A percentile compares a stretch with the other conserved stretches of the same genome.
Evolutionary conservation across 805 yeast genomes (phyloP).

Genomic region (Cyberlindnera lachancei): DNA sequence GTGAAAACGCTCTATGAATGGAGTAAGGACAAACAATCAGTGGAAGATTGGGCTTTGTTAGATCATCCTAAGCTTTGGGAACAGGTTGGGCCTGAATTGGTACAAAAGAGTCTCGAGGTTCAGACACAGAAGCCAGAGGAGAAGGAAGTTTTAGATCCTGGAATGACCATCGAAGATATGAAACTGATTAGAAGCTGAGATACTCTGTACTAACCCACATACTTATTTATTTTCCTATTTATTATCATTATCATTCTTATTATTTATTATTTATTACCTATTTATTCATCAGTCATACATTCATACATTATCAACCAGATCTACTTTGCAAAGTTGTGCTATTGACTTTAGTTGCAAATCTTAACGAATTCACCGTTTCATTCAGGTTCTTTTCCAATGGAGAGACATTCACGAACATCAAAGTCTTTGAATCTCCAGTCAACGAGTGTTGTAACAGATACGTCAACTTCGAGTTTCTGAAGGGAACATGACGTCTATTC

Average conservation of each 20-base stretch:
- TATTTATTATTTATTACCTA: neutral
- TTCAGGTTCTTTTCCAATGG: constrained; percentile 53
- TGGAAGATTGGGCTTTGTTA: constrained; percentile 30
- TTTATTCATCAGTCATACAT: constrained; percentile 1
- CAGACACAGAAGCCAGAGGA: constrained; percentile 1
- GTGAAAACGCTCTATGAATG: constrained; percentile 41
- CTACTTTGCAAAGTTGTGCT: too few species aligned
- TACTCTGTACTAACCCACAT: too few species aligned
- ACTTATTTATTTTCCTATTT: neutral
- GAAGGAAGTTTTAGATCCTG: constrained; percentile 8
- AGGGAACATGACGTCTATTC: constrained; percentile 71
- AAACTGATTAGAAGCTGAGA: constrained; percentile 10
- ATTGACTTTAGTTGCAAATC: constrained; percentile 85
- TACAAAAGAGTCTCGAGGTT: constrained; percentile 3
- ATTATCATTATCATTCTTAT: constrained; percentile 1
- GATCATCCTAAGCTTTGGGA: constrained; percentile 32
- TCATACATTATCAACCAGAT: constrained; percentile 19
- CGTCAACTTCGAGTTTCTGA: constrained; percentile 89
- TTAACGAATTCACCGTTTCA: constrained; percentile 77
- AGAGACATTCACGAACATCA: constrained; percentile 88
- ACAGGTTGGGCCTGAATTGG: constrained; percentile 23
- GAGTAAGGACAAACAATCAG: constrained; percentile 20
- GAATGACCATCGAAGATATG: constrained; percentile 8
- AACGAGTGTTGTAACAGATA: constrained; percentile 78
- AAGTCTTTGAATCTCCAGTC: constrained; percentile 78